Evolutionary conservation across 2,329 filamentous ascomycete species (phyloP).

Genomic region (Arthrobotrys pseudoclavata): DNA sequence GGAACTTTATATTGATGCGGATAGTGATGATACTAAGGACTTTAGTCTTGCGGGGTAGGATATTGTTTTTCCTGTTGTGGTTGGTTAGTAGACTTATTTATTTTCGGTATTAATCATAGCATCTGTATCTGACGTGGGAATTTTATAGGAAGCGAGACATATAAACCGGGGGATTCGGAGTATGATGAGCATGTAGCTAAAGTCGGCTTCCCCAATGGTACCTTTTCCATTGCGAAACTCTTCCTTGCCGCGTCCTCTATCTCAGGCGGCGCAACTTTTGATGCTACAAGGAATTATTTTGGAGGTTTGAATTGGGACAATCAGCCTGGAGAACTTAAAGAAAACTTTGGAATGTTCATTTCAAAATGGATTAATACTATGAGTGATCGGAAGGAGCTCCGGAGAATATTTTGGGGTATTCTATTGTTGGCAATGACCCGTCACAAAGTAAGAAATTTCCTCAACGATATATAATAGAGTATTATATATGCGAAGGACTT

Average conservation of each 20-base stretch:
- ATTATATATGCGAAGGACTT: background rate
- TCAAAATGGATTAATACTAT: slow-evolving; percentile 13
- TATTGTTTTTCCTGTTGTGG: slow-evolving; percentile 5
- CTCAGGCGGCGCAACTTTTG: background rate
- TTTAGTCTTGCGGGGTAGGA: background rate
- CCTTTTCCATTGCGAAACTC: slow-evolving; percentile 5
- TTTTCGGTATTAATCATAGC: background rate
- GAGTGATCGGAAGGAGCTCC: background rate
- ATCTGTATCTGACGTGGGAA: background rate
- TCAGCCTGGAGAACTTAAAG: slow-evolving; percentile 2
- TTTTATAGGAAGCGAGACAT: slow-evolving; percentile 2
- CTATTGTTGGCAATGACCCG: background rate
- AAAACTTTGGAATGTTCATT: background rate
- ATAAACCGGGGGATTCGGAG: background rate
- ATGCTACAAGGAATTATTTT: background rate
- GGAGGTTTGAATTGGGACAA: slow-evolving; percentile 1
- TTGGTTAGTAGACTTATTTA: background rate
- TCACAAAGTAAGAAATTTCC: background rate
- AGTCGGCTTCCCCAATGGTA: background rate
- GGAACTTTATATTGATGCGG: background rate
- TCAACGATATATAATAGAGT: background rate
- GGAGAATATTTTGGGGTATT: slow-evolving; percentile 2
- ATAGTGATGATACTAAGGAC: background rate
- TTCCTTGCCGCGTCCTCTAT: slow-evolving; percentile 5
- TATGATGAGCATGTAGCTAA: background rate